phyloP scores from a whole-genome alignment of 305 asterid species.

The Ilex paraguariensis region DNA sequence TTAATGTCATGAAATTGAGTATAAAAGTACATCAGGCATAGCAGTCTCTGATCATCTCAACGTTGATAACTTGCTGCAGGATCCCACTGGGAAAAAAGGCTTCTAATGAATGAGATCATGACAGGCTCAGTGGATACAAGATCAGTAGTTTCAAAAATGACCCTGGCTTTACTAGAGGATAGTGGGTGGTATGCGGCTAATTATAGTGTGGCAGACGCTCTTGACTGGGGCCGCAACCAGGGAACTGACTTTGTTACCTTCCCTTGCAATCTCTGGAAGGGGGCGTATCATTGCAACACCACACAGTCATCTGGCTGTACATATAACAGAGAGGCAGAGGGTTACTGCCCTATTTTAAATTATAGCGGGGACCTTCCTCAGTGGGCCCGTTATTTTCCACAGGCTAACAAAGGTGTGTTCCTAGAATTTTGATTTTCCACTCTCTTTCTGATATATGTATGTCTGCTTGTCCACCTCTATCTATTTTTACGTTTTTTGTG shows the following conservation, averaged over 20 bases:
- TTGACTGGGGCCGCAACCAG: slow-evolving; percentile 97
- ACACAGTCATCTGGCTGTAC: slow-evolving; percentile 97
- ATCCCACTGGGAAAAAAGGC: slow-evolving; percentile 99
- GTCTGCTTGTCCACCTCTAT: too few species aligned
- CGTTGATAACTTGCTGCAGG: slow-evolving; percentile 43
- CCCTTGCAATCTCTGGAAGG: slow-evolving; percentile 93
- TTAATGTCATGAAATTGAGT: not conserved
- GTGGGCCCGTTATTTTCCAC: slow-evolving; percentile 97
- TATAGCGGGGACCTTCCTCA: slow-evolving; percentile 95
- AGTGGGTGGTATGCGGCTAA: slow-evolving; percentile 99
- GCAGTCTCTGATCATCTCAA: slow-evolving; percentile 9
- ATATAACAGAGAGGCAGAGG: slow-evolving; percentile 97
- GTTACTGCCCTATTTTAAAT: slow-evolving; percentile 92
- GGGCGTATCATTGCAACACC: slow-evolving; percentile 94
- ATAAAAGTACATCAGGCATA: not conserved
- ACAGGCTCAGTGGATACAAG: slow-evolving; percentile 98
- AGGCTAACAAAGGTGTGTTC: slow-evolving; percentile 77
- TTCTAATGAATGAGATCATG: slow-evolving; percentile 97
- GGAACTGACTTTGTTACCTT: slow-evolving; percentile 88
- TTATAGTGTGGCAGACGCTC: slow-evolving; percentile 91
- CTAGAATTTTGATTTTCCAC: not conserved
- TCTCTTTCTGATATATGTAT: slow-evolving; percentile 3
- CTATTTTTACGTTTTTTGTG: too few species aligned
- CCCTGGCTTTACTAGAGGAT: slow-evolving; percentile 96
- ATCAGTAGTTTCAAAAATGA: slow-evolving; percentile 98